Conservation (phyloP, 2,329 filamentous ascomycete species). For the Purpureocillium takamizusanense region DNA sequence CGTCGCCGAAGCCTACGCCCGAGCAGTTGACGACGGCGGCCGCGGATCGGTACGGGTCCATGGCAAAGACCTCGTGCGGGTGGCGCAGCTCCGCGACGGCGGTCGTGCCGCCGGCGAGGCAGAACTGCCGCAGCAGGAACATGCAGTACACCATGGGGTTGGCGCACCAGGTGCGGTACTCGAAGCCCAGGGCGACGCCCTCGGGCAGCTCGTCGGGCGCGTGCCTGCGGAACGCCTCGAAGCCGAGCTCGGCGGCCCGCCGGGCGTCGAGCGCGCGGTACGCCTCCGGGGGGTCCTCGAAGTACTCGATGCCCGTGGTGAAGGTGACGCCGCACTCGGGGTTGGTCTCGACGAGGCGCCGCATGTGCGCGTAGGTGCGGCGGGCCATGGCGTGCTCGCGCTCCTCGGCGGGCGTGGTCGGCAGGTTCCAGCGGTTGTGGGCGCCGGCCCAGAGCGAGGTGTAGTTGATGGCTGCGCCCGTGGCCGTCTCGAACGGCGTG, state of each 20-base stretch:
- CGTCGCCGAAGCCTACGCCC: conserved; percentile 34
- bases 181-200: conserved; percentile 29
- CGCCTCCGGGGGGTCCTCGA: conserved; percentile 28
- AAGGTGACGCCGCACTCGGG: conserved; percentile 34
- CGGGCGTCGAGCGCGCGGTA: conserved; percentile 23
- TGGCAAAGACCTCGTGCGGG: conserved; percentile 26
- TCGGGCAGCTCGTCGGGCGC: conserved; percentile 23
- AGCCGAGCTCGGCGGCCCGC: conserved; percentile 5
- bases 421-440: conserved; percentile 36
- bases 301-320: conserved; percentile 37
- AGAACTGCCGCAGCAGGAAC: conserved; percentile 29
- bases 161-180: conserved; percentile 40
- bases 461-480: conserved; percentile 35
- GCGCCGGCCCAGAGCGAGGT: conserved; percentile 44
- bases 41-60: conserved; percentile 13
- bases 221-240: conserved; percentile 10
- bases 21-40: conserved; percentile 35
- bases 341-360: conserved; percentile 14
- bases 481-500: conserved; percentile 34
- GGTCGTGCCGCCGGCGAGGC: conserved; percentile 15
- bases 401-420: conserved; percentile 18
- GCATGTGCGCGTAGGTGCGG: conserved; percentile 33
- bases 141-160: conserved; percentile 42
- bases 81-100: neutral
- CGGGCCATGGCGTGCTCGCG: conserved; percentile 35